Base-by-base conservation (phyloP, 2,329 filamentous ascomycete species). In the Gaeumannomyces sp. region DNA sequence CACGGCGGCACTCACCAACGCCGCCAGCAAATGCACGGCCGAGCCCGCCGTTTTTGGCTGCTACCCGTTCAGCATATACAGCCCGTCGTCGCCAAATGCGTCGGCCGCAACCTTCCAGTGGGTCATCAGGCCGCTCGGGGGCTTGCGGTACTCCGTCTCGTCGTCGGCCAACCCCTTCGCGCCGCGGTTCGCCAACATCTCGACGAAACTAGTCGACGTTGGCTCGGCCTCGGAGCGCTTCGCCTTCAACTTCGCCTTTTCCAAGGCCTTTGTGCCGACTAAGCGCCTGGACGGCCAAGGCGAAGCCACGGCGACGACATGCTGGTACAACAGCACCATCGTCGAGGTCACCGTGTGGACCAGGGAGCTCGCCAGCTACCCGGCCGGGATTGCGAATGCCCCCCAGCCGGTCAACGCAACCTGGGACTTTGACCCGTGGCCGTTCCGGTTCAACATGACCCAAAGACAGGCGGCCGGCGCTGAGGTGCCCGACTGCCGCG, bases 301-400 rank as follows among this genome's bases (percentile, higher is more conserved):
- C 22, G 45, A 22, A n/a, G 19, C 11, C 45, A 80, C 79, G 19
- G 78, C 78, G 2, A 78, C 83, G 1, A 80, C 78, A 58, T 91
- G 88, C 75, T 83, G 78, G 66, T 91, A 83, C 75, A 81, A 82
- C 64, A 73, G 77, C 35, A 88, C 86, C 0, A 77, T 74, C 1
- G 79, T 90, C 67, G 75, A 80, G 31, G 87, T 80, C 0, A 83
- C 79, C 4, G 73, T 91, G 2, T 90, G 88, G 76, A 89, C 85
- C n/a, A 73, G 77, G 1, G 71, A 73, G 3, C 71, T 70, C 1
- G 73, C 72, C 2, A 71, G 72, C 31, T 75, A 72, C 58, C 73
- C 76, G 66, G 62, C 71, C 65, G 67, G 58, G 53, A 66, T 66
- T 60, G 64, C 66, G 11, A 66, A 64, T 19, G 68, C 73, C 62